Conservation (phyloP, 2,329 filamentous ascomycete genomes). For the Drechslera avenae region DNA sequence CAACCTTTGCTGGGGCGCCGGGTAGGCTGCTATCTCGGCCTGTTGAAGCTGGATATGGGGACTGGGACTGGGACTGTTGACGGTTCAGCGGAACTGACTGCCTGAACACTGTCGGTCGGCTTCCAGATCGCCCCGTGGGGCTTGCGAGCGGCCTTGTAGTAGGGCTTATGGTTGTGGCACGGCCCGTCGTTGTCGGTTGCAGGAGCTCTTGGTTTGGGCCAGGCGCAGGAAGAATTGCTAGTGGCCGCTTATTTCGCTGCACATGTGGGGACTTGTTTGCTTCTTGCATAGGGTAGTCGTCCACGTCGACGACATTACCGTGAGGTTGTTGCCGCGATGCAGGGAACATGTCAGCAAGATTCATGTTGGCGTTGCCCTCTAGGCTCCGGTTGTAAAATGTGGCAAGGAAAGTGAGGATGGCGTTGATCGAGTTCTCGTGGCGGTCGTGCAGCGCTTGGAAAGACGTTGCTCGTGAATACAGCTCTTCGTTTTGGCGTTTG, state of each 20-base stretch:
- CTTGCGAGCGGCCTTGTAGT: constrained; percentile 33
- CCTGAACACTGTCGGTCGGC: constrained; percentile 32
- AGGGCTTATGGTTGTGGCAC: constrained; percentile 43
- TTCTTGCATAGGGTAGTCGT: constrained; percentile 56
- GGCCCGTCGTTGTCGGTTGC: constrained; percentile 22
- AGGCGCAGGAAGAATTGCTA: constrained; percentile 46
- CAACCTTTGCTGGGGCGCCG: constrained; percentile 46
- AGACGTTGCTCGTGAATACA: constrained; percentile 84
- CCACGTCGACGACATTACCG: constrained; percentile 66
- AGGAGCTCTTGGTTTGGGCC: constrained; percentile 34
- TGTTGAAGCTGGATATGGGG: constrained; percentile 13
- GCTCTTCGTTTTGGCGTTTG: constrained; percentile 82
- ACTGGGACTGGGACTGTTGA: constrained; percentile 19
- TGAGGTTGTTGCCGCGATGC: constrained; percentile 63
- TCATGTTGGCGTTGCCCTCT: constrained; percentile 79
- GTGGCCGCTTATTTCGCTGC: constrained; percentile 47
- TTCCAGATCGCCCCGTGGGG: constrained; percentile 29
- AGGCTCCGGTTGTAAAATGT: constrained; percentile 95
- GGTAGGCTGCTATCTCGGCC: constrained; percentile 15
- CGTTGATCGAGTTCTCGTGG: constrained; percentile 98
- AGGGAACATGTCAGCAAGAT: constrained; percentile 82
- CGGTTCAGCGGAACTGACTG: constrained; percentile 24
- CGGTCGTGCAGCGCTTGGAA: constrained; percentile 92
- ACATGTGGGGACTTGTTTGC: constrained; percentile 39
- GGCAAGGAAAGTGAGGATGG: constrained; percentile 95